phyloP scores from a whole-genome alignment of 495 filamentous ascomycete genomes.

The Tirmania nivea region DNA sequence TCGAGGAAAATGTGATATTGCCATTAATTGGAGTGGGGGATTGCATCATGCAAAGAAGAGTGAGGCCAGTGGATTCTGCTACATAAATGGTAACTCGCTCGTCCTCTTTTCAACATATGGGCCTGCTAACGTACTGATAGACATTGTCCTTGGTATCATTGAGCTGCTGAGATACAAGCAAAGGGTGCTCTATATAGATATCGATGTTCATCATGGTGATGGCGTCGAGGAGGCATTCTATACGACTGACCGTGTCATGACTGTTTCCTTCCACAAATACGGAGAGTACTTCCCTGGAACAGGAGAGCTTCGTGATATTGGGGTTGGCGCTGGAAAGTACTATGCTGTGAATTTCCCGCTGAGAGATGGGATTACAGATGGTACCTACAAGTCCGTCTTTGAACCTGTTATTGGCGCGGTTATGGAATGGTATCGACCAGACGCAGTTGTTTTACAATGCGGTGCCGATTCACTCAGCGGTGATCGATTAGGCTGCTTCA shows the following conservation, averaged over 20 bases:
- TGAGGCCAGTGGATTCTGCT: slow-evolving; percentile 90
- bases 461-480: slow-evolving; percentile 89
- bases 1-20: slow-evolving; percentile 72
- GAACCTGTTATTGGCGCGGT: slow-evolving; percentile 81
- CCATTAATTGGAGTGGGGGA: slow-evolving; percentile 97
- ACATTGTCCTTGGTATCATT: slow-evolving; percentile 88
- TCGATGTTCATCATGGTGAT: slow-evolving; percentile 95
- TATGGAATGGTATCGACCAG: slow-evolving; percentile 89
- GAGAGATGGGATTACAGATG: slow-evolving; percentile 90
- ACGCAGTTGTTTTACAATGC: slow-evolving; percentile 91
- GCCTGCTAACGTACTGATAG: slow-evolving; percentile 18
- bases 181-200: slow-evolving; percentile 91
- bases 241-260: slow-evolving; percentile 89
- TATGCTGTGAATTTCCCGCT: slow-evolving; percentile 96
- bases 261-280: slow-evolving; percentile 93
- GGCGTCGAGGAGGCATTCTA: slow-evolving; percentile 95
- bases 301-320: slow-evolving; percentile 87
- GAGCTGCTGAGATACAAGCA: slow-evolving; percentile 71
- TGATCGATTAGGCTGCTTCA: slow-evolving; percentile 91
- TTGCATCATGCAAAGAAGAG: slow-evolving; percentile 94
- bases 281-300: slow-evolving; percentile 98
- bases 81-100: slow-evolving; percentile 41
- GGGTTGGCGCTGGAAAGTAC: slow-evolving; percentile 78
- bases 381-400: slow-evolving; percentile 81
- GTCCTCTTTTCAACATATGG: neutral